Conservation (phyloP, 176 grass and related monocot species). For the Phyllostachys edulis region DNA sequence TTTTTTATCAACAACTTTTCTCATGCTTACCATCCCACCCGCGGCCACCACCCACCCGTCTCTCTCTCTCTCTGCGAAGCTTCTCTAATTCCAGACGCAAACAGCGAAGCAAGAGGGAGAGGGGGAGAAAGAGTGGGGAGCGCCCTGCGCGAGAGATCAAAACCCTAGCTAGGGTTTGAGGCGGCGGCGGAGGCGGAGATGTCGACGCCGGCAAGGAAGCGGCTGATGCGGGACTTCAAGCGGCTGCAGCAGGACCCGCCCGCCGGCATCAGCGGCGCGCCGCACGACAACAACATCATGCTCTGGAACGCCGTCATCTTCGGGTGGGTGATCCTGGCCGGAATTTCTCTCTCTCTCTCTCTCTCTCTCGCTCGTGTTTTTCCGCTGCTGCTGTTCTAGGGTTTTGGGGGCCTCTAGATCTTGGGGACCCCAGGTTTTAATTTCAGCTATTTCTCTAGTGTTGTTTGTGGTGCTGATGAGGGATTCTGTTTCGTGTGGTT, state of each 20-base stretch:
- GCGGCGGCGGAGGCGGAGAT: conserved; percentile 38
- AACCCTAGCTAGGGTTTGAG: conserved; percentile 41
- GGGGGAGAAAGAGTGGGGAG: neutral
- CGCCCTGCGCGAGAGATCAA: neutral
- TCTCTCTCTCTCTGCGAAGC: neutral
- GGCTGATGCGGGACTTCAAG: conserved; percentile 98
- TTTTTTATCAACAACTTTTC: conserved; percentile 10
- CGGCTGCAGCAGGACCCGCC: conserved; percentile 96
- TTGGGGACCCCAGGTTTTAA: neutral
- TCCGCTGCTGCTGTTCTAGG: neutral
- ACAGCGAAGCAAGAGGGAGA: neutral
- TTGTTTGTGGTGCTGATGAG: conserved; percentile 21
- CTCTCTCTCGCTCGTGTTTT: neutral
- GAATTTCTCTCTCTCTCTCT: neutral
- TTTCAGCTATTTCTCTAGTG: neutral
- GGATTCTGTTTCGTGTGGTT: neutral
- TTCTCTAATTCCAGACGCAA: conserved; percentile 34
- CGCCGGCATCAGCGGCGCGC: conserved; percentile 90
- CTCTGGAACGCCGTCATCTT: conserved; percentile 99
- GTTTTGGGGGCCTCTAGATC: conserved; percentile 29
- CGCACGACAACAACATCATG: conserved; percentile 98
- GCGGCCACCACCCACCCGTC: neutral
- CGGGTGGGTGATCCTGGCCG: conserved; percentile 43
- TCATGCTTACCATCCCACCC: neutral
- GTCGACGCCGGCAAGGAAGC: conserved; percentile 99